phyloP scores from a whole-genome alignment of 345 rosid genomes.

The Populus tremula region DNA sequence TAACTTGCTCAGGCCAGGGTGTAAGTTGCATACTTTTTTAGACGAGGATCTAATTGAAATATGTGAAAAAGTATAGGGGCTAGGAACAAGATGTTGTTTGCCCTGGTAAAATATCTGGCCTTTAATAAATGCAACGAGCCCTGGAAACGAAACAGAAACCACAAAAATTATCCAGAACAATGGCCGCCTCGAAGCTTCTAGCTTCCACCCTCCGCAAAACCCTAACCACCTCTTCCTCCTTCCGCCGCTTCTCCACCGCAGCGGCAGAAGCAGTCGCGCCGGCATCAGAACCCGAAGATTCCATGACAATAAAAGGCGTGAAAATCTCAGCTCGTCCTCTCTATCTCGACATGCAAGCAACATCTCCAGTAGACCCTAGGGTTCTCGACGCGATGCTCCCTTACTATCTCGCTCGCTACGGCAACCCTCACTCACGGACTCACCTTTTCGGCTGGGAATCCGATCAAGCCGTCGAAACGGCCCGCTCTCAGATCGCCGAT shows the following conservation, averaged over 20 bases:
- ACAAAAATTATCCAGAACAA: conserved; percentile 6
- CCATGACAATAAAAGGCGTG: conserved; percentile 64
- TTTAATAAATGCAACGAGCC: too few relatives aligned
- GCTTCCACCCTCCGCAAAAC: conserved; percentile 48
- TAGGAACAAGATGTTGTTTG: not conserved
- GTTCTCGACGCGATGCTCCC: conserved; percentile 88
- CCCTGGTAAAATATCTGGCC: not conserved
- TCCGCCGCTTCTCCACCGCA: conserved; percentile 29
- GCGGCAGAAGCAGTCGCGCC: conserved; percentile 22
- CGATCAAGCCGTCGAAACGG: conserved; percentile 74
- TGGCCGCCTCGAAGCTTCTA: conserved; percentile 56
- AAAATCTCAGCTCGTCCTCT: conserved; percentile 67
- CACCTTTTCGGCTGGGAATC: conserved; percentile 99
- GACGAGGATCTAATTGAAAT: not conserved
- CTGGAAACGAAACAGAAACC: too few relatives aligned
- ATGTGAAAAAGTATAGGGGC: not conserved
- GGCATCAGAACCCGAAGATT: conserved; percentile 37
- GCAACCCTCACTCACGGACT: conserved; percentile 95
- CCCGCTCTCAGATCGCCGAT: conserved; percentile 71
- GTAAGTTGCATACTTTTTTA: not conserved
- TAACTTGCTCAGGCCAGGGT: not conserved
- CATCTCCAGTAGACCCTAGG: conserved; percentile 92
- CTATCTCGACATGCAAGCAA: conserved; percentile 70
- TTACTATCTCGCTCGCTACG: conserved; percentile 59
- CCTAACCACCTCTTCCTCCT: conserved; percentile 21